Percentiles rank a stretch among this genome's conserved stretches.
phyloP scores from a whole-genome alignment of 768 basidiomycete genomes.

The Calocera viscosa region DNA sequence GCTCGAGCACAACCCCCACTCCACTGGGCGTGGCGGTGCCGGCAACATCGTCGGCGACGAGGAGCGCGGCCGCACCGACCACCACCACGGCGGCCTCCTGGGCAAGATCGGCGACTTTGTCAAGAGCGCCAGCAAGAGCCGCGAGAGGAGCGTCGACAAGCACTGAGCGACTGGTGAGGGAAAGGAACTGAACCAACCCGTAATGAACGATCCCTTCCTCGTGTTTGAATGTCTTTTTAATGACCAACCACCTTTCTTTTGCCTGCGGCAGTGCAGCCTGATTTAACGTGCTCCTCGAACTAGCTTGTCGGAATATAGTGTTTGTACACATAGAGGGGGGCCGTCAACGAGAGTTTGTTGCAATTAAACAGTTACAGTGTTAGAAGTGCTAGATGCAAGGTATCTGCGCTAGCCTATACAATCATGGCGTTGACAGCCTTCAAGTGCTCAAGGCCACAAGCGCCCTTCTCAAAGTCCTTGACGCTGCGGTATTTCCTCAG shows the following conservation, averaged over 20 bases:
- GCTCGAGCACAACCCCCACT: conserved; percentile 27
- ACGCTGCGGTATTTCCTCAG: conserved; percentile 54
- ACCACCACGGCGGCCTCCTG: neutral
- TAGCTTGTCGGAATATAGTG: conserved; percentile 1
- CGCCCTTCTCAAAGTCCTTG: conserved; percentile 47
- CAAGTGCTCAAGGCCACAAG: conserved; percentile 57
- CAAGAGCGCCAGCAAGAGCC: conserved; percentile 1
- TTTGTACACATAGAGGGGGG: conserved; percentile 1
- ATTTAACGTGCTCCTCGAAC: neutral
- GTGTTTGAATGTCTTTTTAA: neutral
- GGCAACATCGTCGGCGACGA: conserved; percentile 41
- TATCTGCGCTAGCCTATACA: neutral
- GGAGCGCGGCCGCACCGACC: neutral
- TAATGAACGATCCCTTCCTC: neutral
- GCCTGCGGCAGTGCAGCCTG: neutral
- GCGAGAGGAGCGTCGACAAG: neutral
- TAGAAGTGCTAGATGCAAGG: neutral
- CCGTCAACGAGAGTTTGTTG: conserved; percentile 5
- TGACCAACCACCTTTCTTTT: neutral
- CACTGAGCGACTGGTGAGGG: neutral
- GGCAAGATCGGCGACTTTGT: conserved; percentile 5
- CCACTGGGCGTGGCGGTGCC: conserved; percentile 50
- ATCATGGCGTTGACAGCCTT: conserved; percentile 30
- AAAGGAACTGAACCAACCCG: too few species aligned
- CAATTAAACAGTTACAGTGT: neutral